A percentile compares a stretch with the other conserved stretches of the same genome.
These are phyloP conservation scores for Calonectria hongkongensis DNA, from an alignment of 2,329 filamentous ascomycete species.

Conservation along the genomic window DNA sequence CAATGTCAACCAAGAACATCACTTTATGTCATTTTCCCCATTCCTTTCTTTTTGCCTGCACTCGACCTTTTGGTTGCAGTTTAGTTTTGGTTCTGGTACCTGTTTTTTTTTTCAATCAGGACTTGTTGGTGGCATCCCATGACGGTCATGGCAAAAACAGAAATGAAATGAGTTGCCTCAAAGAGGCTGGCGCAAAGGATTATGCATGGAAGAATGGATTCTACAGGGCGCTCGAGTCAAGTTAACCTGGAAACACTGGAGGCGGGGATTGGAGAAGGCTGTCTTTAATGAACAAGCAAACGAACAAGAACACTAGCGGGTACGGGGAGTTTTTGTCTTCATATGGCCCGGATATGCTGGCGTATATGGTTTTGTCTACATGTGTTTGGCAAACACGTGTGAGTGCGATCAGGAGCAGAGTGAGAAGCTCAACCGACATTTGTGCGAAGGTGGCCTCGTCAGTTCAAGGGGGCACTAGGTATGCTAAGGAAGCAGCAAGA, in stretches of 20 bases:
- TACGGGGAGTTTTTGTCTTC: slow-evolving; percentile 44
- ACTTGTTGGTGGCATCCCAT: slow-evolving; percentile 33
- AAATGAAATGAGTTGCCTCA: slow-evolving; percentile 43
- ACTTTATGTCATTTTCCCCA: slow-evolving; percentile 41
- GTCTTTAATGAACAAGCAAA: slow-evolving; percentile 44
- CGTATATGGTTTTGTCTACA: slow-evolving; percentile 47
- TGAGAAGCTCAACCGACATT: background rate
- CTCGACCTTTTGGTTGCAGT: background rate
- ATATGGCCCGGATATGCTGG: slow-evolving; percentile 36
- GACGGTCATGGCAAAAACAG: slow-evolving; percentile 42
- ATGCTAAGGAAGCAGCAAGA: slow-evolving; percentile 8
- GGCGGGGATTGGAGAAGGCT: slow-evolving; percentile 1
- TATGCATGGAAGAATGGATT: slow-evolving; percentile 33
- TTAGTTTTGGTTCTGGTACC: background rate
- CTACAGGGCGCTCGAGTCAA: slow-evolving; percentile 36
- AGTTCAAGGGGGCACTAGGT: background rate
- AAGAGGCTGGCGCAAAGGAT: slow-evolving; percentile 43
- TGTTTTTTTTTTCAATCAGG: slow-evolving; percentile 43
- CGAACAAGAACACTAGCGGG: slow-evolving; percentile 46
- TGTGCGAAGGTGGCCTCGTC: background rate
- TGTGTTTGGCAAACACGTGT: slow-evolving; percentile 42
- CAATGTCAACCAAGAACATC: slow-evolving; percentile 44
- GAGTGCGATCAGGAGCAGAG: slow-evolving; percentile 15
- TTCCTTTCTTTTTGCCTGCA: slow-evolving; percentile 24
- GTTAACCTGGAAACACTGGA: slow-evolving; percentile 5